Evolutionary conservation across 2,329 filamentous ascomycete species (phyloP).

Genomic region (Colletotrichum sp.): DNA sequence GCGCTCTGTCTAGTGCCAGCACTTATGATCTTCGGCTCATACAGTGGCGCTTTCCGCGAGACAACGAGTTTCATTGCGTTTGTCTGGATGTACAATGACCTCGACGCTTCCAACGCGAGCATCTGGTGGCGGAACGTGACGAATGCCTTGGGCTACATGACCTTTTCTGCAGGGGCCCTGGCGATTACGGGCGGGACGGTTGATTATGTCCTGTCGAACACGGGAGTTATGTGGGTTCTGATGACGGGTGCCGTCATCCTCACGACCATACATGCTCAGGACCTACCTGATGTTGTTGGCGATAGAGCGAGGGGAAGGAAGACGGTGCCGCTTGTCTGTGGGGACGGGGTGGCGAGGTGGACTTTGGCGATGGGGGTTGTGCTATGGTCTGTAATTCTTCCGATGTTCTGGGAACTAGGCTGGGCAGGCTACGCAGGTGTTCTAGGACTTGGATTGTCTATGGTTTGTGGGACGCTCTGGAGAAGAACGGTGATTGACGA

Average conservation of each 20-base stretch:
- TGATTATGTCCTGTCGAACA: not conserved
- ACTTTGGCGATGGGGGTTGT: not conserved
- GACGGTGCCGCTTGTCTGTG: not conserved
- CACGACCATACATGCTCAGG: not conserved
- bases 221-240: not conserved
- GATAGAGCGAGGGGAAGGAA: not conserved
- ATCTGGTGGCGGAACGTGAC: constrained; percentile 18
- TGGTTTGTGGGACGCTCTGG: not conserved
- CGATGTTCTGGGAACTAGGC: not conserved
- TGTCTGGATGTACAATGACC: constrained; percentile 47
- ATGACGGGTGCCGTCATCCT: not conserved
- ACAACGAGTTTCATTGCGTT: constrained; percentile 34
- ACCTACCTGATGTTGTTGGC: not conserved
- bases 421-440: not conserved
- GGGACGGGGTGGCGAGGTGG: not conserved
- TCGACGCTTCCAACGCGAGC: constrained; percentile 32
- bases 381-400: not conserved
- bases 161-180: not conserved
- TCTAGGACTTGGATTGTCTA: not conserved
- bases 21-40: constrained; percentile 21
- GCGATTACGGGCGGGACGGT: not conserved
- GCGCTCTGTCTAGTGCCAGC: constrained; percentile 28
- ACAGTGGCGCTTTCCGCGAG: constrained; percentile 24
- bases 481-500: not conserved
- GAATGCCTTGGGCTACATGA: not conserved